phyloP scores from a whole-genome alignment of 805 yeast genomes.

The Yarrowia sp. region DNA sequence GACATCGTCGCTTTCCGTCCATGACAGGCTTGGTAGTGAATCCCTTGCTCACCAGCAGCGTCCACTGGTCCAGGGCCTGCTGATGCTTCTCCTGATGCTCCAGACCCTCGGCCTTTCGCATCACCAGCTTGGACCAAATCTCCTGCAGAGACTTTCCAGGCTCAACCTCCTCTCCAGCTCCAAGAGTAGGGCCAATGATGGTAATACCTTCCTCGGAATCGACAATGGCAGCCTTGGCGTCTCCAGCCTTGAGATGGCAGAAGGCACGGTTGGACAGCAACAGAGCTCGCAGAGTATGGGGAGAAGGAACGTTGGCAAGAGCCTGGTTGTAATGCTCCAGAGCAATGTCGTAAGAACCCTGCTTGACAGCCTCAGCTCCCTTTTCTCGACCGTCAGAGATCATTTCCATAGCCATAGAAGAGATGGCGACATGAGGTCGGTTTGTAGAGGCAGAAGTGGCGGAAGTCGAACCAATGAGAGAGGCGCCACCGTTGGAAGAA shows the following conservation, averaged over 20 bases:
- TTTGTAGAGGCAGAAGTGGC: conserved; percentile 39
- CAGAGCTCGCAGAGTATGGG: conserved; percentile 70
- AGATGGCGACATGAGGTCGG: conserved; percentile 44
- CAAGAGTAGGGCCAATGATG: conserved; percentile 52
- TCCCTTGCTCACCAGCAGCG: conserved; percentile 69
- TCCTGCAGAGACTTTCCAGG: conserved; percentile 64
- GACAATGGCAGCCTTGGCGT: conserved; percentile 60
- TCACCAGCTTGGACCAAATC: conserved; percentile 74
- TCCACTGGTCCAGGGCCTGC: conserved; percentile 69
- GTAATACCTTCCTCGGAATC: conserved; percentile 59
- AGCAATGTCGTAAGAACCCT: conserved; percentile 84
- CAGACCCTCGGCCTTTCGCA: conserved; percentile 79
- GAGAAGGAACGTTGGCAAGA: conserved; percentile 62
- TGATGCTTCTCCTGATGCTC: conserved; percentile 78
- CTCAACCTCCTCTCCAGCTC: conserved; percentile 55
- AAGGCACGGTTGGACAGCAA: conserved; percentile 79
- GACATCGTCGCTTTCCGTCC: conserved; percentile 85
- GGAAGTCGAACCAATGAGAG: conserved; percentile 38
- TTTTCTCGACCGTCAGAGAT: conserved; percentile 48
- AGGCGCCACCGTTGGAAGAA: not conserved
- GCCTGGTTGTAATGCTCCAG: conserved; percentile 64
- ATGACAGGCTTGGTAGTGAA: conserved; percentile 65
- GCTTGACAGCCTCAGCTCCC: conserved; percentile 70
- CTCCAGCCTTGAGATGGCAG: conserved; percentile 71
- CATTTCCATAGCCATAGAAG: conserved; percentile 49